A percentile compares a stretch with the other conserved stretches of the same genome.
Evolutionary conservation across 768 basidiomycete genomes (phyloP).

Genomic region (Coprinopsis strossmayeri): DNA sequence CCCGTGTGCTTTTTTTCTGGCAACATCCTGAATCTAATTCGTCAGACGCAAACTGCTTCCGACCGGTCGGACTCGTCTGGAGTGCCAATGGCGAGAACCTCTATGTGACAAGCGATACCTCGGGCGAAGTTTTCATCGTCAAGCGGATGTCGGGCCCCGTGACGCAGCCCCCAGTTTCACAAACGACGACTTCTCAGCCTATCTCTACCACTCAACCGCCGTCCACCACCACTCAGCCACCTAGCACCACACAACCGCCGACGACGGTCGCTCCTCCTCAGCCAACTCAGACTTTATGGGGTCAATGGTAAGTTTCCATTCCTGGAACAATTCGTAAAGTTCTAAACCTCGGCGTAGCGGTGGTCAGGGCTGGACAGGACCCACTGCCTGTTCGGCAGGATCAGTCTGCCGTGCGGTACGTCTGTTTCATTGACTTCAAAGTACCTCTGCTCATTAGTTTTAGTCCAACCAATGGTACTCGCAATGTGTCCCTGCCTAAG

Average conservation of each 20-base stretch:
- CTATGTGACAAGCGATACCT: conserved; percentile 14
- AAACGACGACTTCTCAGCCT: too few species aligned
- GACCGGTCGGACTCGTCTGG: conserved; percentile 15
- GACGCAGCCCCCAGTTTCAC: not conserved
- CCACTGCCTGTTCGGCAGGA: not conserved
- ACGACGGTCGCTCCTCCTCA: not conserved
- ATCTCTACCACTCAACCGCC: not conserved
- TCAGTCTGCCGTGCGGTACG: not conserved
- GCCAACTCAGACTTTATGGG: not conserved
- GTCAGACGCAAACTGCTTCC: conserved; percentile 12
- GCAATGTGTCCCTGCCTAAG: conserved; percentile 1
- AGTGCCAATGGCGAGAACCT: conserved; percentile 11
- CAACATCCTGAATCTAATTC: too few species aligned
- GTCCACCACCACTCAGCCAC: not conserved
- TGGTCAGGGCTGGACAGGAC: not conserved
- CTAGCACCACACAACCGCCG: not conserved
- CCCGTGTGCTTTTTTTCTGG: not conserved
- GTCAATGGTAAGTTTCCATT: conserved; percentile 1
- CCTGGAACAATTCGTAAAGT: not conserved
- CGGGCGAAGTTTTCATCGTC: conserved; percentile 14
- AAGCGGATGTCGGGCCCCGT: not conserved
- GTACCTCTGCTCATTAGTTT: not conserved
- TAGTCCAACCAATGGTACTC: conserved; percentile 1
- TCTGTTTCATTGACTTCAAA: not conserved
- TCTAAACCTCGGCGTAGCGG: not conserved